Evolutionary conservation across 2,329 filamentous ascomycete genomes (phyloP).

Genomic region (Aspergillus sp.): DNA sequence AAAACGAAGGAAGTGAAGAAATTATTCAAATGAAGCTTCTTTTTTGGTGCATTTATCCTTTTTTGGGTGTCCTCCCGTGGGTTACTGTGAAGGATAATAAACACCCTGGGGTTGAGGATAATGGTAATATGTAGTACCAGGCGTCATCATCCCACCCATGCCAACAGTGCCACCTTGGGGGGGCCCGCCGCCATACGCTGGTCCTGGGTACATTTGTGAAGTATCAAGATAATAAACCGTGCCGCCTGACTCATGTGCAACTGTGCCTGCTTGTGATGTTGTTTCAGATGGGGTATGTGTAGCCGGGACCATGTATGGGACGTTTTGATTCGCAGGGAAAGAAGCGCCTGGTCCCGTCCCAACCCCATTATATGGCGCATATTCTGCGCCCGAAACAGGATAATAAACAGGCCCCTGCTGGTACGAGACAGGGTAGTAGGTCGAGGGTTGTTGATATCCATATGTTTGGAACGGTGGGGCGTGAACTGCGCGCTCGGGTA

Average conservation of each 20-base stretch:
- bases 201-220: constrained; percentile 60
- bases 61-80: too few relatives aligned
- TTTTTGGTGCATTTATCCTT: neutral
- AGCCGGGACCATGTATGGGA: constrained; percentile 35
- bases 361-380: constrained; percentile 42
- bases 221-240: constrained; percentile 95
- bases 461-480: constrained; percentile 85
- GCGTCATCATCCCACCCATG: constrained; percentile 79
- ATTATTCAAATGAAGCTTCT: constrained; percentile 6
- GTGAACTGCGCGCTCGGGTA: constrained; percentile 88
- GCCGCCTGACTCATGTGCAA: constrained; percentile 87
- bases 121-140: constrained; percentile 50
- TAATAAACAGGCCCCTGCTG: constrained; percentile 69
- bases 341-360: constrained; percentile 51
- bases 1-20: constrained; percentile 10
- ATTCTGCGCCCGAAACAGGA: constrained; percentile 47
- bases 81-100: constrained; percentile 58
- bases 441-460: constrained; percentile 57
- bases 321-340: constrained; percentile 57
- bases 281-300: constrained; percentile 34
- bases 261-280: constrained; percentile 53
- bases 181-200: constrained; percentile 46
- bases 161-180: constrained; percentile 60
- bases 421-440: constrained; percentile 60
- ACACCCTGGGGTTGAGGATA: constrained; percentile 58